phyloP scores from a whole-genome alignment of 306 rosid species.

The Styphnolobium japonicum region DNA sequence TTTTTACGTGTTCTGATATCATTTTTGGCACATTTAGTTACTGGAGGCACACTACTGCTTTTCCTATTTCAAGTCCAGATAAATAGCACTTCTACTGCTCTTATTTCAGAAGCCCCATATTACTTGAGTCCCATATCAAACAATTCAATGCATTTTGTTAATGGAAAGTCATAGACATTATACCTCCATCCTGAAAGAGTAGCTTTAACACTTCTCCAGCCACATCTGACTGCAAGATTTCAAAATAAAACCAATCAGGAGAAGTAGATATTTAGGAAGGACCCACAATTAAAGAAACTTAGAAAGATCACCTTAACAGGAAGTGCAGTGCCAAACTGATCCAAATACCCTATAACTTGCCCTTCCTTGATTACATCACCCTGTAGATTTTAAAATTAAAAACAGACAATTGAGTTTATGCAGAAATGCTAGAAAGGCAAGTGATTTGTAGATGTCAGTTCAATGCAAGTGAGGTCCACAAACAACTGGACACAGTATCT shows the following conservation, averaged over 20 bases:
- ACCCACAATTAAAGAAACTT: not conserved
- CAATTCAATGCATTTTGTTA: not conserved
- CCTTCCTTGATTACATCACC: constrained; percentile 68
- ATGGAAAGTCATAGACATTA: not conserved
- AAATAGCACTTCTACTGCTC: not conserved
- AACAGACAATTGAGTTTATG: constrained; percentile 6
- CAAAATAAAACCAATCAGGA: constrained; percentile 17
- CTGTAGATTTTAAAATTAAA: constrained; percentile 40
- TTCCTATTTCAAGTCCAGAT: not conserved
- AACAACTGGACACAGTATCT: not conserved
- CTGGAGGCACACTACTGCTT: not conserved
- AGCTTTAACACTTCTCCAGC: constrained; percentile 75
- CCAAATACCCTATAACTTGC: constrained; percentile 74
- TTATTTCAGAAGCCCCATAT: not conserved
- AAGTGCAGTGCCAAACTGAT: constrained; percentile 75
- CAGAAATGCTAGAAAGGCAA: not conserved
- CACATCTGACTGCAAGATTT: constrained; percentile 60
- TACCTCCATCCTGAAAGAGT: constrained; percentile 77
- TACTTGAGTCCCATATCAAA: not conserved
- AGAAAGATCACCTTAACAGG: constrained; percentile 63
- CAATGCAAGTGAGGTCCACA: constrained; percentile 5
- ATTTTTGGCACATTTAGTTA: not conserved
- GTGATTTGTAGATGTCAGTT: not conserved
- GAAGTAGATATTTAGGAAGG: not conserved
- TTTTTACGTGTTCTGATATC: not conserved